These are phyloP conservation scores for Trichocladium uniseriatum DNA, from an alignment of 495 filamentous ascomycete genomes.

Conservation along the genomic window DNA sequence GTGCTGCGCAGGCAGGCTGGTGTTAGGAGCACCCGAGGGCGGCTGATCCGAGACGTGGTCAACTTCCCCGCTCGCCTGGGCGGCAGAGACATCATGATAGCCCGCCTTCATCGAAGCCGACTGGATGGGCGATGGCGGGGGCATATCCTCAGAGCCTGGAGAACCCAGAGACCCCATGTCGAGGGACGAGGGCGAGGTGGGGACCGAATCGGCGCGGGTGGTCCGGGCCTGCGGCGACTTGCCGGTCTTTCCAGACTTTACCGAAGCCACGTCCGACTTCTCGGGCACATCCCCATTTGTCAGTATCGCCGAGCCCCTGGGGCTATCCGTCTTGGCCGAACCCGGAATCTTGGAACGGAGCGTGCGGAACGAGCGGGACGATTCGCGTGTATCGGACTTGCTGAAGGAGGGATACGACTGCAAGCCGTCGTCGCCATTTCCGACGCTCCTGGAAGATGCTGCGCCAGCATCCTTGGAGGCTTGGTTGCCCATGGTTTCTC, in stretches of 20 bases:
- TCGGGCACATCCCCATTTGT: slow-evolving; percentile 53
- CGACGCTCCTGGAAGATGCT: slow-evolving; percentile 29
- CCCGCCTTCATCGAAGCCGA: slow-evolving; percentile 59
- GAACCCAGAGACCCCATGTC: slow-evolving; percentile 26
- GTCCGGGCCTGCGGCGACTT: slow-evolving; percentile 39
- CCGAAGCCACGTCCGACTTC: slow-evolving; percentile 64
- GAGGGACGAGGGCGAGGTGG: slow-evolving; percentile 32
- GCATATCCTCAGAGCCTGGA: slow-evolving; percentile 49
- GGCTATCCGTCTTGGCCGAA: slow-evolving; percentile 62
- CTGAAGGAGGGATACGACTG: slow-evolving; percentile 85
- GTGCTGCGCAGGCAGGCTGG: slow-evolving; percentile 38
- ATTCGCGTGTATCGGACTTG: slow-evolving; percentile 92
- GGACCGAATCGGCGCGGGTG: slow-evolving; percentile 29
- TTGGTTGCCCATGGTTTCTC: slow-evolving; percentile 76
- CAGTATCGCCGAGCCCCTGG: slow-evolving; percentile 61
- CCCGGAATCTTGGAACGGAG: slow-evolving; percentile 53
- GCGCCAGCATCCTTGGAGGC: slow-evolving; percentile 64
- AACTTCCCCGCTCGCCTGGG: slow-evolving; percentile 81
- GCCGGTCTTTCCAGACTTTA: slow-evolving; percentile 54
- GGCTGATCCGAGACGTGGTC: slow-evolving; percentile 93
- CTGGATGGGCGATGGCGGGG: slow-evolving; percentile 83
- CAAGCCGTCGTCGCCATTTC: slow-evolving; percentile 36
- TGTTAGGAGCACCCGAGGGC: slow-evolving; percentile 51
- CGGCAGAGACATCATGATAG: slow-evolving; percentile 69
- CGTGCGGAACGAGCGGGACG: slow-evolving; percentile 77